Evolutionary conservation across 495 filamentous ascomycete species (phyloP).

Genomic region (Saxophila tyrrhenica): DNA sequence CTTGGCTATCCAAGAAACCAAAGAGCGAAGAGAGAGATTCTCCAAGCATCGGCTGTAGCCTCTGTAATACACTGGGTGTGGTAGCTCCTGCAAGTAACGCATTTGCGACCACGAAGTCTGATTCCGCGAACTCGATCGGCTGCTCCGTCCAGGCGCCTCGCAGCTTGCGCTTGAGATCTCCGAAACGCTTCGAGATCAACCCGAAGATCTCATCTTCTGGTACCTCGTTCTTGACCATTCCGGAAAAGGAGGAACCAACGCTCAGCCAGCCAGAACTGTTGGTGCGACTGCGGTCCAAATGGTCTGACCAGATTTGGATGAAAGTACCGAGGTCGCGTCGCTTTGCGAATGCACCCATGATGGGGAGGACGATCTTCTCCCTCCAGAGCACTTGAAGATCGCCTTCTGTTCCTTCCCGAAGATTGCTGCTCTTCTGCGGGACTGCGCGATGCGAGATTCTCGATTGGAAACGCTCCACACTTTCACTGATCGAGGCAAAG

Average conservation of each 20-base stretch:
- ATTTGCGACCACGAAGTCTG: too few species aligned
- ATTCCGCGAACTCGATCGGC: too few species aligned
- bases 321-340: slow-evolving; percentile 58
- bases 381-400: not conserved
- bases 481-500: not conserved
- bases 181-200: not conserved
- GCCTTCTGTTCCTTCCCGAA: not conserved
- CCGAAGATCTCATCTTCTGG: slow-evolving; percentile 1
- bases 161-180: too few species aligned
- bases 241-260: not conserved
- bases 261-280: slow-evolving; percentile 2
- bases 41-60: not conserved
- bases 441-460: too few species aligned
- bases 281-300: not conserved
- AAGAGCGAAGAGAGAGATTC: not conserved
- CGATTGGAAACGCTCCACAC: too few species aligned
- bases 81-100: not conserved
- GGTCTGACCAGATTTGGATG: slow-evolving; percentile 45
- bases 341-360: slow-evolving; percentile 51
- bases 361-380: slow-evolving; percentile 34
- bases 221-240: slow-evolving; percentile 3
- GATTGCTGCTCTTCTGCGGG: not conserved
- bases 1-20: not conserved
- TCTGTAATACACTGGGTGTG: not conserved
- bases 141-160: too few species aligned